A percentile compares a stretch with the other conserved stretches of the same genome.
These are phyloP conservation scores for Ustilago crameri DNA, from an alignment of 1,284 basidiomycete species.

Conservation along the genomic window DNA sequence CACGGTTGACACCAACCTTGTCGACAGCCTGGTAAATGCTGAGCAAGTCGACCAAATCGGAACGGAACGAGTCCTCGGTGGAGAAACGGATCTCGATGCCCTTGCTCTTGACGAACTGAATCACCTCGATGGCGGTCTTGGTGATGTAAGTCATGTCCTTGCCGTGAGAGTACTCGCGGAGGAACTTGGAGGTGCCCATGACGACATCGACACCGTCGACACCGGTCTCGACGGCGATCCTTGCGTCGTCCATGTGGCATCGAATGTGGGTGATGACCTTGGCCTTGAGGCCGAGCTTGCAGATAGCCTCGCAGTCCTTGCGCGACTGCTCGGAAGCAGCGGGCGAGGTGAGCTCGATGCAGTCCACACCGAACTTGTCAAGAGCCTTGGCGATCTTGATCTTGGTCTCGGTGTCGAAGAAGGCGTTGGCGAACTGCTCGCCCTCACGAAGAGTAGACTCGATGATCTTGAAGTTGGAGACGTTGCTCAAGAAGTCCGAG, in stretches of 20 bases:
- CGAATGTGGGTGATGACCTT: constrained; percentile 99
- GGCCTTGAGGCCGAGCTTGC: constrained; percentile 95
- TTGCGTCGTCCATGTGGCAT: constrained; percentile 99
- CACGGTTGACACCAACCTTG: constrained; percentile 99
- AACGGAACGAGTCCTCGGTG: constrained; percentile 99
- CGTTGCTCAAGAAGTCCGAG: constrained; percentile 66
- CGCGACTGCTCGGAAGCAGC: constrained; percentile 97
- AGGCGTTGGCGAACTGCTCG: constrained; percentile 99
- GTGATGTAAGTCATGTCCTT: constrained; percentile 99
- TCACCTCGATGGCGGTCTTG: constrained; percentile 96
- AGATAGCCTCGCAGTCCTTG: constrained; percentile 95
- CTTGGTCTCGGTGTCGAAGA: constrained; percentile 99
- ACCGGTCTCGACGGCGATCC: constrained; percentile 96
- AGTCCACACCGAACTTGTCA: constrained; percentile 83
- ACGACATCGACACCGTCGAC: constrained; percentile 99
- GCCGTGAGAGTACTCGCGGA: constrained; percentile 98
- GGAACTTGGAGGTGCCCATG: constrained; percentile 98
- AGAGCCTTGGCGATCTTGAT: constrained; percentile 93
- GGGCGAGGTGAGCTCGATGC: constrained; percentile 98
- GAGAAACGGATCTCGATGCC: constrained; percentile 99
- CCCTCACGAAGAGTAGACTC: constrained; percentile 95
- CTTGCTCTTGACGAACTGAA: constrained; percentile 99
- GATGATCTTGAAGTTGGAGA: constrained; percentile 77
- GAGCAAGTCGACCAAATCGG: constrained; percentile 96
- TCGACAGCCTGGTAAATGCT: constrained; percentile 99